Percentiles rank a stretch among this genome's conserved stretches.
Evolutionary conservation across 495 filamentous ascomycete species (phyloP).

Genomic region (Podospora appendiculata): DNA sequence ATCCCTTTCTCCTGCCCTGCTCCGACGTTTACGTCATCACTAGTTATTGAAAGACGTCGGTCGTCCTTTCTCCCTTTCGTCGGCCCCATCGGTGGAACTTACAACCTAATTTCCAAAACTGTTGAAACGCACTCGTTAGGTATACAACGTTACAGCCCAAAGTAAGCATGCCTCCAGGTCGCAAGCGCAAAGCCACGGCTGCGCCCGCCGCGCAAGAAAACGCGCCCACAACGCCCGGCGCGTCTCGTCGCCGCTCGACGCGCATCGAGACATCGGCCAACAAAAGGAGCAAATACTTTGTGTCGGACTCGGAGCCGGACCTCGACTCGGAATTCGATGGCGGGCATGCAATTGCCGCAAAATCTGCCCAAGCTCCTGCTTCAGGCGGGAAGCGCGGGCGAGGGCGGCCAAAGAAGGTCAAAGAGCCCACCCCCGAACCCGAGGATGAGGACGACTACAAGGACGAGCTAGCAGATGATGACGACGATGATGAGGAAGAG

Average conservation of each 20-base stretch:
- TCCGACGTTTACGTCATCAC: too few relatives aligned
- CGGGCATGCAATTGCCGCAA: neutral
- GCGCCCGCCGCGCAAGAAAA: neutral
- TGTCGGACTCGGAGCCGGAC: constrained; percentile 11
- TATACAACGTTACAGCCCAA: too few relatives aligned
- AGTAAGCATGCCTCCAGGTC: neutral
- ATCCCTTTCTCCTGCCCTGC: too few relatives aligned
- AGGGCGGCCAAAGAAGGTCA: too few relatives aligned
- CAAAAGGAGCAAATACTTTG: constrained; percentile 33
- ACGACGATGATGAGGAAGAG: constrained; percentile 13
- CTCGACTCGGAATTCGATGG: neutral
- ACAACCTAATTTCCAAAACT: too few relatives aligned
- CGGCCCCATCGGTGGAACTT: too few relatives aligned
- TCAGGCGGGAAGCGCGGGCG: too few relatives aligned
- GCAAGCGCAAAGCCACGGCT: neutral
- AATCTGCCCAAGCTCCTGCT: neutral
- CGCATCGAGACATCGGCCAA: constrained; percentile 3
- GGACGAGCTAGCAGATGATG: constrained; percentile 7
- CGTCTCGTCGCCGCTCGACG: neutral
- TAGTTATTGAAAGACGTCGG: too few relatives aligned
- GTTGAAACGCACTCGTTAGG: too few relatives aligned
- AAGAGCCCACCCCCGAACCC: neutral
- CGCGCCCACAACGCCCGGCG: neutral
- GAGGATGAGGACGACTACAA: constrained; percentile 19
- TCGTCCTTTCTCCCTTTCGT: too few relatives aligned